Evolutionary conservation across 2,329 filamentous ascomycete species (phyloP).

Genomic region (Teratosphaeria pseudoeucalypti): DNA sequence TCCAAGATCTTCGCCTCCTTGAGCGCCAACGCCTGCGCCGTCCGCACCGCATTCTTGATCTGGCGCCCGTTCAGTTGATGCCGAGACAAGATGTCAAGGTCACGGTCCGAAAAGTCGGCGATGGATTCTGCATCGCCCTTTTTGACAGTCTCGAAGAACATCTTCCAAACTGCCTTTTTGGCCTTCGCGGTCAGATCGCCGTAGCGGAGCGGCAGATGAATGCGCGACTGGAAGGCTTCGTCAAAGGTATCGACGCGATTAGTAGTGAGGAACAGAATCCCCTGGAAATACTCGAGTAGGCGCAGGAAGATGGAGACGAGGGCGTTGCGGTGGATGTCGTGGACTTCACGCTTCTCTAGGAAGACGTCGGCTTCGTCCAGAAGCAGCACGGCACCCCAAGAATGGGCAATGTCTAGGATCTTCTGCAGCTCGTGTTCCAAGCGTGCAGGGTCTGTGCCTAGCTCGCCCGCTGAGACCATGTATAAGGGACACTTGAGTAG

Average conservation of each 20-base stretch:
- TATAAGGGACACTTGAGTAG: constrained; percentile 73
- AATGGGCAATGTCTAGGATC: constrained; percentile 75
- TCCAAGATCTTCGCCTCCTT: constrained; percentile 60
- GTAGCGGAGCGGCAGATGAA: constrained; percentile 76
- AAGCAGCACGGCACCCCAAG: constrained; percentile 75
- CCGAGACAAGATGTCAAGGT: constrained; percentile 56
- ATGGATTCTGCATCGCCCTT: constrained; percentile 52
- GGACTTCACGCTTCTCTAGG: constrained; percentile 70
- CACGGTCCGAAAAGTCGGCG: constrained; percentile 53
- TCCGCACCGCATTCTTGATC: constrained; percentile 51
- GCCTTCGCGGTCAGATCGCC: constrained; percentile 62
- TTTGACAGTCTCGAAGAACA: constrained; percentile 67
- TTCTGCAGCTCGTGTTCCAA: constrained; percentile 71
- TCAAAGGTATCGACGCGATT: constrained; percentile 84
- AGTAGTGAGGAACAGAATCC: constrained; percentile 80
- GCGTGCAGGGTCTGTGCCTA: constrained; percentile 64
- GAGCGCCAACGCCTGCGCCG: constrained; percentile 71
- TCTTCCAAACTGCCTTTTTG: constrained; percentile 69
- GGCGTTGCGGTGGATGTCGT: constrained; percentile 75
- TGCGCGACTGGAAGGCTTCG: constrained; percentile 78
- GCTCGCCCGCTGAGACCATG: constrained; percentile 70
- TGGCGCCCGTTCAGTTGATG: constrained; percentile 60
- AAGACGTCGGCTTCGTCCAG: constrained; percentile 82
- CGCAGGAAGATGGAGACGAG: constrained; percentile 81
- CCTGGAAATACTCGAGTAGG: constrained; percentile 82